Evolutionary conservation across 2,329 filamentous ascomycete genomes (phyloP), one percentile per base, ranked within the genome.

Genomic region (Neopestalotiopsis rosae): DNA sequence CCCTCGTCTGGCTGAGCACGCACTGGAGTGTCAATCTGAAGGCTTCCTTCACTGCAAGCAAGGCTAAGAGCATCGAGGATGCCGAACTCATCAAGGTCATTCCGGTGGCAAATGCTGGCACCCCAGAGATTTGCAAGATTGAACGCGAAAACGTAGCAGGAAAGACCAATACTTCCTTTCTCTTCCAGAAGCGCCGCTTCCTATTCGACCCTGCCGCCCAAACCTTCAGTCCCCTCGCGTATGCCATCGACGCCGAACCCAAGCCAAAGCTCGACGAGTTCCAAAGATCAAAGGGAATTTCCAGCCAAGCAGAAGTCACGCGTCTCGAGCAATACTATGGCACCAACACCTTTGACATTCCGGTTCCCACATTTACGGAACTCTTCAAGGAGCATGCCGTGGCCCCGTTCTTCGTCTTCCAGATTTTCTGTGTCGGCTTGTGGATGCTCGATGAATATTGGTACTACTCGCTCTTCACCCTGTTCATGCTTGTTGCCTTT

Each of bases 361-460:
- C 97, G 6, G 95, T 99, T 13, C 96, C 97, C 4, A 95, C 93
- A 12, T 99, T 99, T 75, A 90, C 92, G 65, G 96, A 99, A 83
- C 89, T 99, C 64, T 99, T 97, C 88, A 93, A 97, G 81, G 96
- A 99, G 82, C 97, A 99, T 81, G 95, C 97, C 30, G 97, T 99
- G 28, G 97, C 97, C 28, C 96, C 96, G 5, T 99, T 99, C 86
- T 99, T 99, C 82, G 95, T 99, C 72, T 99, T 99, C 84, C 96
- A 99, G 86, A 87, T 99, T 71, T 99, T 99, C 85, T 99, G 97
- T 76, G 96, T 99, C 69, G 97, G 96, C 17, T 85, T 99, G 70
- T 99, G 96, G 96, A 94, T 98, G 91, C 85, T 99, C 78, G 96
- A 99, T 78, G 97, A 99, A 83, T 99, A 98, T 84, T 99, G 97